These are phyloP conservation scores for Cucumis melo DNA, from an alignment of 306 rosid genomes.

Conservation along the genomic window DNA sequence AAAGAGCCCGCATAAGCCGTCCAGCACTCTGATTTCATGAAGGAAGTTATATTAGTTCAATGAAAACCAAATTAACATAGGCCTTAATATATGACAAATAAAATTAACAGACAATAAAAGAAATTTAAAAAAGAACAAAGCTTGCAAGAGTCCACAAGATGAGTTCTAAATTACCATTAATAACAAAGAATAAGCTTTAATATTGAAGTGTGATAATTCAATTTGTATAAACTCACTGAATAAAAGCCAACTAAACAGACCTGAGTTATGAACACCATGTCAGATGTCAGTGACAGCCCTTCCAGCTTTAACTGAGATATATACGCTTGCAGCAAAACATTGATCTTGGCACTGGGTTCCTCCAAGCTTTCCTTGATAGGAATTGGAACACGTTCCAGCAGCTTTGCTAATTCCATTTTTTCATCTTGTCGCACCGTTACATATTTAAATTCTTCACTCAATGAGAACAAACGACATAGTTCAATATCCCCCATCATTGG, in stretches of 20 bases:
- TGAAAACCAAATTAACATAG: background rate
- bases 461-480: conserved; percentile 77
- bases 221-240: background rate
- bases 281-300: conserved; percentile 85
- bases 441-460: conserved; percentile 93
- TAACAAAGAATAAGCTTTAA: background rate
- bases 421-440: conserved; percentile 90
- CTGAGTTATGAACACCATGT: conserved; percentile 97
- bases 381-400: conserved; percentile 84
- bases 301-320: conserved; percentile 89
- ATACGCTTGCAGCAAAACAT: conserved; percentile 84
- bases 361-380: conserved; percentile 94
- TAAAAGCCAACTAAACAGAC: conserved; percentile 22
- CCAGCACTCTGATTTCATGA: conserved; percentile 60
- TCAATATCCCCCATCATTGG: conserved; percentile 95
- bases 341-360: conserved; percentile 96
- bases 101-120: background rate
- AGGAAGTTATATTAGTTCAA: background rate
- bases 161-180: background rate
- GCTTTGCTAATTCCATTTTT: conserved; percentile 83
- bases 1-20: conserved; percentile 93
- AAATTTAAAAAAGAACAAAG: background rate
- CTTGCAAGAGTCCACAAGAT: background rate
- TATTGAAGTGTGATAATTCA: background rate
- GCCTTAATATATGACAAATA: background rate